Evolutionary conservation across 169 alveolate genomes (phyloP).

Genomic region (Babesia ovis): DNA sequence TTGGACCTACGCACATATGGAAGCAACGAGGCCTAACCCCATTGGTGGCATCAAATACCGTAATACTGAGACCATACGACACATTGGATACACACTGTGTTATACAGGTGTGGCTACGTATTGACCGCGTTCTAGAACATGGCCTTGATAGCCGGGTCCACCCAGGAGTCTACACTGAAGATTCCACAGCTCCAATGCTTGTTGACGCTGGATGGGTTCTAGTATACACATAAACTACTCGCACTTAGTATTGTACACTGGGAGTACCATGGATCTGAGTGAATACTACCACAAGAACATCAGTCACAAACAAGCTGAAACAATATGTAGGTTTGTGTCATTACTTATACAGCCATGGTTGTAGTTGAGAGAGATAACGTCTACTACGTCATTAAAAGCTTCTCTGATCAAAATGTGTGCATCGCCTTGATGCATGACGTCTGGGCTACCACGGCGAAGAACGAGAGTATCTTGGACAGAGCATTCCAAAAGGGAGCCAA

Average conservation of each 20-base stretch:
- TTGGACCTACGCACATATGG: too few species aligned
- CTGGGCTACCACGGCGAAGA: conserved; percentile 78
- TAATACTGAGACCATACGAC: too few species aligned
- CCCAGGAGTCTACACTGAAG: too few species aligned
- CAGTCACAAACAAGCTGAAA: conserved; percentile 28
- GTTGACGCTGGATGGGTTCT: too few species aligned
- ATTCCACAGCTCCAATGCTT: too few species aligned
- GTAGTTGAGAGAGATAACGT: conserved; percentile 29
- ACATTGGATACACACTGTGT: too few species aligned
- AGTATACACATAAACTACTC: too few species aligned
- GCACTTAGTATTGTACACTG: too few species aligned
- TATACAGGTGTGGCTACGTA: too few species aligned
- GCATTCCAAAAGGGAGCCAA: conserved; percentile 53
- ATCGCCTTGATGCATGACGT: conserved; percentile 61
- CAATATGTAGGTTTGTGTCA: conserved; percentile 25
- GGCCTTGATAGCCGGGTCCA: too few species aligned
- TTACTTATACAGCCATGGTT: not conserved
- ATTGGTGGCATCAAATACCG: too few species aligned
- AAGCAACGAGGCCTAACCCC: not conserved
- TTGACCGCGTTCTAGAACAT: too few species aligned
- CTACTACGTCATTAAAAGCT: conserved; percentile 72
- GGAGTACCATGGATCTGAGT: conserved; percentile 44
- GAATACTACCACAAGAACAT: conserved; percentile 54
- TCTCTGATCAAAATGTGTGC: conserved; percentile 59
- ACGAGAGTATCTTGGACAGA: conserved; percentile 50